Evolutionary conservation across 208 protist genomes (phyloP), one percentile per base, ranked within the genome.

Genomic region (Willaertia magna): DNA sequence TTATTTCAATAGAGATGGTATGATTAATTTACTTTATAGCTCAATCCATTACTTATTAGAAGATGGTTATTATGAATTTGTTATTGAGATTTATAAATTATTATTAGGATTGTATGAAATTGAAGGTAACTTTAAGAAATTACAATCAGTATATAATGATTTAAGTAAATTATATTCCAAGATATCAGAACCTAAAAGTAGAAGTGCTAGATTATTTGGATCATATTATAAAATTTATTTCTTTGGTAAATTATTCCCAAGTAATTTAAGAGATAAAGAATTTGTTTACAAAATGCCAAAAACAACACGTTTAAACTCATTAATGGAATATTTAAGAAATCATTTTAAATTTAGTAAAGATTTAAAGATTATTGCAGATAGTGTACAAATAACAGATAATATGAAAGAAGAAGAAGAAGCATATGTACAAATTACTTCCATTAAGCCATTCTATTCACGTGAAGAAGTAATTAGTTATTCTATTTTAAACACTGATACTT

Each of bases 261-360:
- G 89, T 3, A 52, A 85, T 48, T 3, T 92, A 0, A 49, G 89
- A 67, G 85, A 87, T 1, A 86, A 81, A 12, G 88, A 93, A 34
- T 93, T 90, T 74, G 85, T 93, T 51, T 93, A 93, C 82, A 92
- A 92, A 55, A 89, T 90, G 44, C 90, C 89, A 16, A 90, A 90
- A 49, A 78, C 91, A 6, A 92, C 87, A 9, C 88, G 88, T 82
- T 47, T 93, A 3, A 87, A 85, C 22, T 75, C 74, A 9, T 42
- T 93, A 0, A 74, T 85, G 1, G 89, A 93, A 16, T 59, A 88
- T 44, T 40, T 92, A 16, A 86, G 86, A 74, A 67, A 61, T 26
- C 51, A 75, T 14, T 89, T 90, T 40, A 74, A 75, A 11, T 44
- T 43, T n/a, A 9, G 22, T 34, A 79, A 90, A 42, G 18, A 75